Evolutionary conservation across 192 early-diverging fungal species (phyloP).

Genomic region (Podila epigama): DNA sequence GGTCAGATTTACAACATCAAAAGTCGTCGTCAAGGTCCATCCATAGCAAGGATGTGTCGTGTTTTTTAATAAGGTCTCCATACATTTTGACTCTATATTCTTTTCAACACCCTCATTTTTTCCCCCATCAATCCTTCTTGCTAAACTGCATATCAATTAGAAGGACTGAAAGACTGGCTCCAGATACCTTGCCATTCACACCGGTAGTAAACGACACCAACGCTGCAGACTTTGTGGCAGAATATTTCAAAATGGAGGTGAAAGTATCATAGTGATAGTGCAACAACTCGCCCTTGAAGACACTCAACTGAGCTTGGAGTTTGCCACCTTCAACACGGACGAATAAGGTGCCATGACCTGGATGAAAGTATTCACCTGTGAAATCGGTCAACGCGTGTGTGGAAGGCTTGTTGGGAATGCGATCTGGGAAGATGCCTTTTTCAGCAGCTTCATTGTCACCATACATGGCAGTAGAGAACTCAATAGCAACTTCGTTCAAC

Average conservation of each 20-base stretch:
- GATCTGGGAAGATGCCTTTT: neutral
- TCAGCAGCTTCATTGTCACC: neutral
- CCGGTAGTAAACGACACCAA: neutral
- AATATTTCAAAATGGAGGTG: neutral
- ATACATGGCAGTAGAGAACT: neutral
- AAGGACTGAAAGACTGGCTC: neutral
- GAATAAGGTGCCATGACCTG: neutral
- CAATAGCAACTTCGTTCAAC: neutral
- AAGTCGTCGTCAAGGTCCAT: too few relatives aligned
- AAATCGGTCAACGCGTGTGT: neutral
- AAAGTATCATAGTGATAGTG: constrained; percentile 17
- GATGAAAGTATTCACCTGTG: neutral
- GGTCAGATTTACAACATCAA: neutral
- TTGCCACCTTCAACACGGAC: neutral
- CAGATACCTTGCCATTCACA: neutral
- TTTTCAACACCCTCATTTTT: neutral
- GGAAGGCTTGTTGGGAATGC: neutral
- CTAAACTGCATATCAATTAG: too few relatives aligned
- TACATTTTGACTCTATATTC: neutral
- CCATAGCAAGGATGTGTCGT: too few relatives aligned
- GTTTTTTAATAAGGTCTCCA: too few relatives aligned
- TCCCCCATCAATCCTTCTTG: too few relatives aligned
- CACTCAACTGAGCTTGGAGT: neutral
- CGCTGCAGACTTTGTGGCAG: neutral
- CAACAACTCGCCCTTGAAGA: neutral